A percentile compares a stretch with the other conserved stretches of the same genome.
Conservation (phyloP, 371 early-diverging fungal species). For the Fennellomyces sp. region DNA sequence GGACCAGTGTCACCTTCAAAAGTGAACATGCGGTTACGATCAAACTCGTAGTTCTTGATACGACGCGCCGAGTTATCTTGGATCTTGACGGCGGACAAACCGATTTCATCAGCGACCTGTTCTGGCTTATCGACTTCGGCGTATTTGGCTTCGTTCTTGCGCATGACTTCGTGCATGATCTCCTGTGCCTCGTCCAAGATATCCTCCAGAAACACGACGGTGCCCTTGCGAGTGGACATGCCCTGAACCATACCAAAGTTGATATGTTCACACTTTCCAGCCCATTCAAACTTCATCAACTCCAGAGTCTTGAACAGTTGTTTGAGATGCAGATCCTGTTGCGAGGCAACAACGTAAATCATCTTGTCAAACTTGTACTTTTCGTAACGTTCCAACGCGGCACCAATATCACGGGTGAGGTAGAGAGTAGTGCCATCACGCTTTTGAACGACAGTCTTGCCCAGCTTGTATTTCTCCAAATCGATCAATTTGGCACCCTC, state of each 20-base stretch:
- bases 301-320: slow-evolving; percentile 96
- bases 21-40: slow-evolving; percentile 94
- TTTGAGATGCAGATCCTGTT: slow-evolving; percentile 96
- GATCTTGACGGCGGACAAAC: slow-evolving; percentile 91
- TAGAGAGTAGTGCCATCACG: slow-evolving; percentile 97
- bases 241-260: slow-evolving; percentile 98
- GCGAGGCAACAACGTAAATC: slow-evolving; percentile 96
- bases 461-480: slow-evolving; percentile 84
- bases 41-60: slow-evolving; percentile 97
- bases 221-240: slow-evolving; percentile 99
- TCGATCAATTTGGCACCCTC: slow-evolving; percentile 92
- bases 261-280: slow-evolving; percentile 87
- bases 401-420: slow-evolving; percentile 98
- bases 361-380: slow-evolving; percentile 92
- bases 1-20: slow-evolving; percentile 99
- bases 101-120: slow-evolving; percentile 78
- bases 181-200: slow-evolving; percentile 93
- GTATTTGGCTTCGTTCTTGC: slow-evolving; percentile 84
- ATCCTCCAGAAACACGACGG: slow-evolving; percentile 97
- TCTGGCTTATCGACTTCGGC: slow-evolving; percentile 87
- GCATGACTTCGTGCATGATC: slow-evolving; percentile 95
- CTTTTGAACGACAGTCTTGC: slow-evolving; percentile 90
- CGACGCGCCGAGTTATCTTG: slow-evolving; percentile 98
- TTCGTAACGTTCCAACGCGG: slow-evolving; percentile 93
- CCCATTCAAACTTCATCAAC: slow-evolving; percentile 69